phyloP scores from a whole-genome alignment of 768 basidiomycete species.

The Trametes maxima region DNA sequence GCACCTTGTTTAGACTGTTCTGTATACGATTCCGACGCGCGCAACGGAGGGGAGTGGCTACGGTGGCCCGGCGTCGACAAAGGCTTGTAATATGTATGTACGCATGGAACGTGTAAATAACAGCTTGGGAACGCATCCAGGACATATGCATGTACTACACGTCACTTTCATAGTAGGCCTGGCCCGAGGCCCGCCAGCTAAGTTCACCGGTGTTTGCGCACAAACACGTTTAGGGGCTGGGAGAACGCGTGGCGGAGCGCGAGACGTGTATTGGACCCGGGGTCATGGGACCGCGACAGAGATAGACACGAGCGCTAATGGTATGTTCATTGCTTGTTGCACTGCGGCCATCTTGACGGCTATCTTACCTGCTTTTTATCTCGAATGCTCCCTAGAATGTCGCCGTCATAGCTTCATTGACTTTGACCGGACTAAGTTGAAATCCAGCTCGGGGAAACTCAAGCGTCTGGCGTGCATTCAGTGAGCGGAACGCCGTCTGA shows the following conservation, averaged over 20 bases:
- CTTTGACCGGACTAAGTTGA: too few species aligned
- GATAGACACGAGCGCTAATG: background rate
- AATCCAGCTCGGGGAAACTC: too few species aligned
- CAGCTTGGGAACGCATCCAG: constrained; percentile 6
- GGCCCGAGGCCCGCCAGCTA: background rate
- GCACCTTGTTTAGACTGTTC: background rate
- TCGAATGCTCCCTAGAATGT: too few species aligned
- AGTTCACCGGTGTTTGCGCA: background rate
- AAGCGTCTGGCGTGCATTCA: too few species aligned
- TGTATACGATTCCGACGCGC: constrained; percentile 10
- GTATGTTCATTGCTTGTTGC: background rate
- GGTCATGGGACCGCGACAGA: constrained; percentile 11
- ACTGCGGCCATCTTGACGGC: background rate
- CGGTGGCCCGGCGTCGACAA: background rate
- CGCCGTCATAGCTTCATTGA: too few species aligned
- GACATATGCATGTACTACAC: background rate
- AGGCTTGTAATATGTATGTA: constrained; percentile 16
- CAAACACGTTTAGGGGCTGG: background rate
- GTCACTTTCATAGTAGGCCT: too few species aligned
- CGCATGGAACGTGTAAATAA: constrained; percentile 10
- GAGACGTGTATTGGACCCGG: constrained; percentile 1
- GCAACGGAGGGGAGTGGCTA: background rate
- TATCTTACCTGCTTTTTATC: too few species aligned
- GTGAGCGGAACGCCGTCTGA: too few species aligned
- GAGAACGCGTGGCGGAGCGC: background rate